Base-by-base conservation (phyloP, 169 alveolate genomes). In the Cryptosporidium bovis region DNA sequence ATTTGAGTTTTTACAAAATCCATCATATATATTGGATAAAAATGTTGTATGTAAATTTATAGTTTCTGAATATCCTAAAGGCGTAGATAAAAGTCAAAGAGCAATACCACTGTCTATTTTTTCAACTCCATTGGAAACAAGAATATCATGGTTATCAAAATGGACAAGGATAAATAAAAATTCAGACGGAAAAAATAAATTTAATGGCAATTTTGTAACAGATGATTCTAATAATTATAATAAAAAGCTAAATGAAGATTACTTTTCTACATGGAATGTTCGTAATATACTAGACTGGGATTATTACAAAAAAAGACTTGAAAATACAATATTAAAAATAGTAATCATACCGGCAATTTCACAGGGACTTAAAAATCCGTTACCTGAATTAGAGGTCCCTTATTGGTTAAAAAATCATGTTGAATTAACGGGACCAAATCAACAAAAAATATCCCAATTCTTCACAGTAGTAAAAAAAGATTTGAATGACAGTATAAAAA, bases 201-300 rank as follows among this genome's bases (percentile, higher is more conserved):
- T 53, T 29, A 46, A 46, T 16, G 0, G 44, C 3, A 46, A 97
- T 60, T 83, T 82, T 64, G 12, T 10, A 1, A 18, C 29, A n/a
- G 83, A 53, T 6, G 51, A 31, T 65, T 40, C 62, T n/a, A 50
- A 3, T 0, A 48, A 27, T 29, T 0, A 1, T 20, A 55, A 2
- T 6, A 62, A 27, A 15, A 6, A 6, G 1, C 7, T 62, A 27
- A 62, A 62, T 24, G 67, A 62, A 48, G 20, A 10, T 55, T 18
- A 12, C 16, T 56, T 50, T 20, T 93, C 95, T 46, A 40, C 10
- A 40, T 91, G 95, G 51, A 95, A 95, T 82, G 94, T 96, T 90
- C 91, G 98, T 40, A 95, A 93, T 60, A 96, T 98, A 13, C 92
- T 98, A 46, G 99, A 98, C 77, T 98, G 99, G 99, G 97, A 95